These are phyloP conservation scores for Alternaria triticimaculans DNA, from an alignment of 2,329 filamentous ascomycete species.

Conservation along the genomic window DNA sequence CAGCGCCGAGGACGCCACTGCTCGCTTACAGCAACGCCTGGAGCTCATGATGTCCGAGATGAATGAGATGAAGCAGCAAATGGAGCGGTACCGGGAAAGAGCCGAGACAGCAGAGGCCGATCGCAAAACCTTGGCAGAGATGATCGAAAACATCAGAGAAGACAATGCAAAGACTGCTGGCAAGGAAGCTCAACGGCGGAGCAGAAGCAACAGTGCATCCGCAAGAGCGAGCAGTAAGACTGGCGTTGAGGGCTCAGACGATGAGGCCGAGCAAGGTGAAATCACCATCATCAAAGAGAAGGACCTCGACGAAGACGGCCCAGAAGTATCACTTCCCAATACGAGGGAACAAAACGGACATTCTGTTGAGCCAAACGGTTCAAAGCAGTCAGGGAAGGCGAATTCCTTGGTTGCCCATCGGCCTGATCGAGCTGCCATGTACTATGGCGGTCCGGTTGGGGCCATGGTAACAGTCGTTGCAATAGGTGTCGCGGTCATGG, in stretches of 20 bases:
- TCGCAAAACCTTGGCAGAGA: constrained; percentile 79
- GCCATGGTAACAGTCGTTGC: constrained; percentile 50
- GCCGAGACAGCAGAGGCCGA: constrained; percentile 84
- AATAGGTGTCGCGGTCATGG: constrained; percentile 51
- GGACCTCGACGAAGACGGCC: constrained; percentile 33
- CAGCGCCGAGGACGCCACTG: constrained; percentile 46
- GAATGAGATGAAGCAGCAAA: constrained; percentile 78
- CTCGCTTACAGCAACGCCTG: constrained; percentile 71
- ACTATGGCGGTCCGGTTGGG: constrained; percentile 48
- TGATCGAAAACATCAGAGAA: constrained; percentile 81
- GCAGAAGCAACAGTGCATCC: constrained; percentile 31
- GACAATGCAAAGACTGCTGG: constrained; percentile 62
- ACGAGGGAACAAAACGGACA: constrained; percentile 41
- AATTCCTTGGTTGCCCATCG: constrained; percentile 36
- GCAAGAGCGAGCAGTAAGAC: constrained; percentile 10
- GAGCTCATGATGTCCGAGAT: constrained; percentile 81
- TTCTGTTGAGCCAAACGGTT: constrained; percentile 28
- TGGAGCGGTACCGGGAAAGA: constrained; percentile 77
- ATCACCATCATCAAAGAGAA: constrained; percentile 47
- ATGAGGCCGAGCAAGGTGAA: constrained; percentile 42
- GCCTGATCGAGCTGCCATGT: constrained; percentile 38
- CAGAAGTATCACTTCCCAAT: constrained; percentile 24
- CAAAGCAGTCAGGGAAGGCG: constrained; percentile 27
- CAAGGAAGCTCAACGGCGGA: constrained; percentile 37
- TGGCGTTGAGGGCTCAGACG: constrained; percentile 24